Evolutionary conservation across 129 eudicot species (phyloP), one percentile per base, ranked within the genome.

Genomic region (Cynara cardunculus): DNA sequence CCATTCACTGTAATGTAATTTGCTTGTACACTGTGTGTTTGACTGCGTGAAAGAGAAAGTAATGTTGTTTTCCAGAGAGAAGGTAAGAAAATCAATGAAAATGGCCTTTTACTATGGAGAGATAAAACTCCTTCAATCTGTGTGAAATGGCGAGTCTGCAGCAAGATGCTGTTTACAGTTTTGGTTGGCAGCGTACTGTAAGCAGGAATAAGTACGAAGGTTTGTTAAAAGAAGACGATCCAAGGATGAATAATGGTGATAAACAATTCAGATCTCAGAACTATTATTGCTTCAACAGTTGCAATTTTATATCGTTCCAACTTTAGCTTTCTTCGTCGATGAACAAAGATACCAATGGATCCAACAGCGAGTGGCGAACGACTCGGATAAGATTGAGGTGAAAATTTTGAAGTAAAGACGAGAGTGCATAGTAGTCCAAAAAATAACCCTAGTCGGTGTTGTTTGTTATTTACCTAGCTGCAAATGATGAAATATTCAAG

Each of bases 401-500:
- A 49, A 49, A 16, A 16, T 46, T 53, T 53, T 49, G 7, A 49
- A 49, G 7, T 49, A 49, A 16, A n/a, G 5, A 49, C 62, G 12
- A 37, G 16, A 11, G 10, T 35, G 41, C 41, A 35, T 35, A 0
- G 10, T 35, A 35, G 41, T 35, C 41, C 7, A 35, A 16, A 13
- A 39, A 64, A 69, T 27, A 53, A 80, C 25, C 27, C 67, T 25
- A 9, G 27, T 22, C 72, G 37, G 24, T 35, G 19, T 25, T 34
- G 7, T 39, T 72, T 65, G 16, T 31, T 41, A 22, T 72, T 14
- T 73, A 91, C 97, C 85, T 88, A 8, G 78, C 88, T 78, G 85
- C 89, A 84, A 89, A 82, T 79, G 97, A 79, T 80, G 90, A 85
- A 86, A 80, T 83, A 74, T 88, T 80, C 71, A 85, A 87, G 80